A percentile compares a stretch with the other conserved stretches of the same genome.
phyloP scores from a whole-genome alignment of 2,329 filamentous ascomycete species.

The Curvularia verruculosa region DNA sequence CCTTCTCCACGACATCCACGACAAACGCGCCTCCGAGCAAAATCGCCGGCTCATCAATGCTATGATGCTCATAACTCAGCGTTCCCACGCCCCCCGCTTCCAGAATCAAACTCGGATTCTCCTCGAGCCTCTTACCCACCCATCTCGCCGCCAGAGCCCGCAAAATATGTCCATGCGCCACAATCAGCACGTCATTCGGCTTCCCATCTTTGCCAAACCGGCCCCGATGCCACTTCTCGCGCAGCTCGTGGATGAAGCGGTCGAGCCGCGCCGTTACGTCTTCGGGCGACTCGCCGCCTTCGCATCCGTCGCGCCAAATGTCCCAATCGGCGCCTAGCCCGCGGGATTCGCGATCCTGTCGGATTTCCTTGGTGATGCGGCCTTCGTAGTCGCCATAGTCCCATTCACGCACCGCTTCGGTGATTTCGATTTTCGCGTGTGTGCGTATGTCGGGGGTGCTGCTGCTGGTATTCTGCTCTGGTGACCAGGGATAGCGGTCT shows the following conservation, averaged over 20 bases:
- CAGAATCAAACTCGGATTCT: slow-evolving; percentile 80
- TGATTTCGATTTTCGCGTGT: slow-evolving; percentile 55
- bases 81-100: slow-evolving; percentile 66
- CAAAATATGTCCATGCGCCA: slow-evolving; percentile 90
- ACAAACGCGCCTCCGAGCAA: slow-evolving; percentile 59
- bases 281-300: slow-evolving; percentile 77
- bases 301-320: slow-evolving; percentile 86
- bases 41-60: slow-evolving; percentile 58
- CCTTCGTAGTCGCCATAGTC: slow-evolving; percentile 69
- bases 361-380: slow-evolving; percentile 59
- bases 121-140: slow-evolving; percentile 73
- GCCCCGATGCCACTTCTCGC: slow-evolving; percentile 54
- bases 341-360: slow-evolving; percentile 51
- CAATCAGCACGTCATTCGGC: slow-evolving; percentile 73
- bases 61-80: slow-evolving; percentile 59
- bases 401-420: slow-evolving; percentile 64
- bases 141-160: slow-evolving; percentile 88
- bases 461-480: background rate
- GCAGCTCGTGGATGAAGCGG: slow-evolving; percentile 75
- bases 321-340: slow-evolving; percentile 71
- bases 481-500: slow-evolving; percentile 73
- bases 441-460: slow-evolving; percentile 40
- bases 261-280: slow-evolving; percentile 78
- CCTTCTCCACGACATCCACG: slow-evolving; percentile 55
- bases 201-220: slow-evolving; percentile 64